Evolutionary conservation across 2,329 filamentous ascomycete species (phyloP).

Genomic region (Alternaria angustiovoidea): DNA sequence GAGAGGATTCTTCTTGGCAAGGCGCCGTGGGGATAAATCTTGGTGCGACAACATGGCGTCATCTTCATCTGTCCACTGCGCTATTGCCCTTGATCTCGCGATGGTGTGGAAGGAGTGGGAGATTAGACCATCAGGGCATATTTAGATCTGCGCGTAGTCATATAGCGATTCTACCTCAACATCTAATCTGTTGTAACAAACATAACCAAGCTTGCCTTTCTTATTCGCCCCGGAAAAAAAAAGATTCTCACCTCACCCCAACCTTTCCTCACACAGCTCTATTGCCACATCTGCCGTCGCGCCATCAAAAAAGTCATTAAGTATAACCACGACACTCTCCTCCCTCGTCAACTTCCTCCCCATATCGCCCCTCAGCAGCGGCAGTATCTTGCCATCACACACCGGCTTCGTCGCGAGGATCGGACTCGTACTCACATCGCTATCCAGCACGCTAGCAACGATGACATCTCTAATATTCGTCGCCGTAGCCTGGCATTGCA

Average conservation of each 20-base stretch:
- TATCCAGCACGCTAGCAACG: conserved; percentile 56
- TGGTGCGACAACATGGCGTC: too few species aligned
- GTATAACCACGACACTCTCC: conserved; percentile 56
- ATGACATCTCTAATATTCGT: conserved; percentile 60
- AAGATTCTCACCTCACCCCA: conserved; percentile 23
- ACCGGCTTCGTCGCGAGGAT: conserved; percentile 60
- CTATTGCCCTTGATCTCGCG: too few species aligned
- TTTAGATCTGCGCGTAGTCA: too few species aligned
- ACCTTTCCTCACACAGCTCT: conserved; percentile 50
- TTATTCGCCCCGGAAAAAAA: too few species aligned
- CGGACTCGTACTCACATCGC: conserved; percentile 56
- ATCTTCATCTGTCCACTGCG: too few species aligned
- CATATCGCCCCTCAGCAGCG: conserved; percentile 56
- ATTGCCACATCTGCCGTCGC: conserved; percentile 59
- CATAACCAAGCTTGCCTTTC: too few species aligned
- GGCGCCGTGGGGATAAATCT: too few species aligned
- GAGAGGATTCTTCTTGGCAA: accelerated
- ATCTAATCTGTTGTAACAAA: too few species aligned
- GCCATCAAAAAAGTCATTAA: conserved; percentile 63
- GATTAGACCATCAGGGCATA: too few species aligned
- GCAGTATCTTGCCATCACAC: conserved; percentile 59
- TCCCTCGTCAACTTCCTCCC: conserved; percentile 49
- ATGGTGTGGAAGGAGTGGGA: too few species aligned
- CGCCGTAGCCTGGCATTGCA: conserved; percentile 62
- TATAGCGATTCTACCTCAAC: too few species aligned